Conservation (phyloP, 192 early-diverging fungal genomes). For the Rhizoclosmatium sp. region DNA sequence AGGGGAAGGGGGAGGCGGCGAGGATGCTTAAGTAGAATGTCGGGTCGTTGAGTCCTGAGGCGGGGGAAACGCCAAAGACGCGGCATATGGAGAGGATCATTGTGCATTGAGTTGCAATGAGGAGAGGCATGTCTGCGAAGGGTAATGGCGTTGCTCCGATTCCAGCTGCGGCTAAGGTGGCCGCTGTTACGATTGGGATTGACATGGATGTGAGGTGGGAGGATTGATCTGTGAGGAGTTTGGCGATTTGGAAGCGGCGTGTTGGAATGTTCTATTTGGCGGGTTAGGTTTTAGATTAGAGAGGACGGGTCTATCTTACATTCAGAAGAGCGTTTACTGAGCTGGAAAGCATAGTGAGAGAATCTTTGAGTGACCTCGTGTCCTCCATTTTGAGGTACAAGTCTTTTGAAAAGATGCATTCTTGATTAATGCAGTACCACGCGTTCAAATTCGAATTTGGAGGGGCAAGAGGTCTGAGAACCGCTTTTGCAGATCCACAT, state of each 20-base stretch:
- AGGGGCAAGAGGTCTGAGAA: background rate
- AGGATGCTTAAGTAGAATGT: slow-evolving; percentile 20
- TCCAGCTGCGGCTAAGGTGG: slow-evolving; percentile 22
- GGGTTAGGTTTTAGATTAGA: background rate
- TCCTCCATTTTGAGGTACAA: slow-evolving; percentile 15
- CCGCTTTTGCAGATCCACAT: slow-evolving; percentile 7
- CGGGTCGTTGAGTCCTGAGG: background rate
- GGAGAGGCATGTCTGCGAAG: slow-evolving; percentile 25
- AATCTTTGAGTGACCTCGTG: slow-evolving; percentile 15
- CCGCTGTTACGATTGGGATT: slow-evolving; percentile 9
- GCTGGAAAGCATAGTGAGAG: slow-evolving; percentile 1
- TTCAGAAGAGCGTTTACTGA: slow-evolving; percentile 12
- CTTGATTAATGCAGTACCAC: slow-evolving; percentile 24
- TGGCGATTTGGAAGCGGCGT: slow-evolving; percentile 20
- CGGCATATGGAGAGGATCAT: slow-evolving; percentile 29
- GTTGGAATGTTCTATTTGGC: slow-evolving; percentile 9
- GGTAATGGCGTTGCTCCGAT: slow-evolving; percentile 34
- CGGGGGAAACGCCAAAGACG: slow-evolving; percentile 22
- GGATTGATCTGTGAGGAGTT: background rate
- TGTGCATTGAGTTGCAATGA: slow-evolving; percentile 30
- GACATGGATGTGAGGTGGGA: background rate
- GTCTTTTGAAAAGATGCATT: slow-evolving; percentile 10
- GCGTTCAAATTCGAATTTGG: background rate
- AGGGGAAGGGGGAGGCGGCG: slow-evolving; percentile 29
- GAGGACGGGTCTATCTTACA: background rate